Evolutionary conservation across 345 rosid species (phyloP).

Genomic region (Populus pruinosa): DNA sequence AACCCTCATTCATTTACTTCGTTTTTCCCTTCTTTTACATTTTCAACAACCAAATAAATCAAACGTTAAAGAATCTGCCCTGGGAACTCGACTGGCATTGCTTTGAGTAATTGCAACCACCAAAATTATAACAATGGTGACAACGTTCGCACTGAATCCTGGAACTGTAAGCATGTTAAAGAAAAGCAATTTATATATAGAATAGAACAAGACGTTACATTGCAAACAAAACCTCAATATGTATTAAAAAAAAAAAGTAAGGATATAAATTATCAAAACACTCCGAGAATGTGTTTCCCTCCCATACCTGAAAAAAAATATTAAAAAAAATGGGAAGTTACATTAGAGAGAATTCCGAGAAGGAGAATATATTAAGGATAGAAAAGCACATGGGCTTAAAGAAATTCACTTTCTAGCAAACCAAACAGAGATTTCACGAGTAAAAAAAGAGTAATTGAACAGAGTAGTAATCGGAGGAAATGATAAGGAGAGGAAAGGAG

Average conservation of each 20-base stretch:
- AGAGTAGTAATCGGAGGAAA: too few relatives aligned
- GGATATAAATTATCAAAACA: slow-evolving; percentile 62
- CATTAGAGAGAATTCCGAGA: neutral
- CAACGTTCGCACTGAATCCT: slow-evolving; percentile 55
- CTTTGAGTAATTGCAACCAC: slow-evolving; percentile 43
- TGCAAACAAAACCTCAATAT: neutral
- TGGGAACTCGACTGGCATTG: slow-evolving; percentile 25
- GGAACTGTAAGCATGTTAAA: slow-evolving; percentile 54
- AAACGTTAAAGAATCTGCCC: slow-evolving; percentile 35
- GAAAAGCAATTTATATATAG: slow-evolving; percentile 19
- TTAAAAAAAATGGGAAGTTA: neutral
- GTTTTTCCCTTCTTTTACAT: too few relatives aligned
- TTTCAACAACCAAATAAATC: neutral
- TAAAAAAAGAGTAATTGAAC: too few relatives aligned
- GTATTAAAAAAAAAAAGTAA: slow-evolving; percentile 7
- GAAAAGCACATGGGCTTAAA: neutral
- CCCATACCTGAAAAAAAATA: slow-evolving; percentile 52
- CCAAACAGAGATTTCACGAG: slow-evolving; percentile 3
- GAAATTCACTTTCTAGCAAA: neutral
- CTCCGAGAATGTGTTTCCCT: slow-evolving; percentile 40
- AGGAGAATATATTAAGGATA: neutral
- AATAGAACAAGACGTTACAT: neutral
- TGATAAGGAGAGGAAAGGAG: neutral
- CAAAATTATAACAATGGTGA: slow-evolving; percentile 46
- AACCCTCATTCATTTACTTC: too few relatives aligned